These are phyloP conservation scores for Solanum microdontum DNA, from an alignment of 257 asterid genomes.

Conservation along the genomic window DNA sequence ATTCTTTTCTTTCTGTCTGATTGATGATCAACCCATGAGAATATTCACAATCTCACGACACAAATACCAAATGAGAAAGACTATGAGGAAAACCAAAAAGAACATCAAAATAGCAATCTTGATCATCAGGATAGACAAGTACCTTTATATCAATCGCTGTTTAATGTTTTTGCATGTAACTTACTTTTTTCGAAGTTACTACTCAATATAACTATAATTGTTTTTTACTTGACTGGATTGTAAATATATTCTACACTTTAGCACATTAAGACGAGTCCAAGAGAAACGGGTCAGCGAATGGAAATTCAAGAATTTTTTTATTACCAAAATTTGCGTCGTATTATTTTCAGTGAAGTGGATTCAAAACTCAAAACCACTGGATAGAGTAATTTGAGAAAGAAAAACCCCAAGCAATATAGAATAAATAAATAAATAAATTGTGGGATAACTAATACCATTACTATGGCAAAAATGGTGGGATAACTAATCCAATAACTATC, in stretches of 20 bases:
- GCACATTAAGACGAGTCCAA: not conserved
- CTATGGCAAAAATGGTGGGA: too few relatives aligned
- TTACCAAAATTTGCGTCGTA: not conserved
- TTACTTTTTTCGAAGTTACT: not conserved
- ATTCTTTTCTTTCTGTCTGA: conserved; percentile 32
- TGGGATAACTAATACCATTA: too few relatives aligned
- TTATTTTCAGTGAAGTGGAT: not conserved
- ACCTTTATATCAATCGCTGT: not conserved
- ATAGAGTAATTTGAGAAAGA: not conserved
- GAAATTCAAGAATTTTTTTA: too few relatives aligned
- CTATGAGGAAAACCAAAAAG: not conserved
- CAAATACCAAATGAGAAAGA: not conserved
- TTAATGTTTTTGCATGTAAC: not conserved
- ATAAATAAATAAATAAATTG: not conserved
- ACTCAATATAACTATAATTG: not conserved
- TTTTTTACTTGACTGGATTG: not conserved
- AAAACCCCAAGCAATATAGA: not conserved
- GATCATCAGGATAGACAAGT: not conserved
- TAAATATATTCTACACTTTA: not conserved
- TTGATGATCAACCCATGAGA: not conserved
- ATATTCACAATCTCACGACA: not conserved
- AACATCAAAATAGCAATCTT: not conserved
- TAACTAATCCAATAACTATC: too few relatives aligned
- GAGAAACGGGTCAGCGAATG: not conserved
- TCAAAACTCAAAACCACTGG: not conserved